Base-by-base conservation (phyloP, 768 basidiomycete species). In the Glaciozyma martinii region DNA sequence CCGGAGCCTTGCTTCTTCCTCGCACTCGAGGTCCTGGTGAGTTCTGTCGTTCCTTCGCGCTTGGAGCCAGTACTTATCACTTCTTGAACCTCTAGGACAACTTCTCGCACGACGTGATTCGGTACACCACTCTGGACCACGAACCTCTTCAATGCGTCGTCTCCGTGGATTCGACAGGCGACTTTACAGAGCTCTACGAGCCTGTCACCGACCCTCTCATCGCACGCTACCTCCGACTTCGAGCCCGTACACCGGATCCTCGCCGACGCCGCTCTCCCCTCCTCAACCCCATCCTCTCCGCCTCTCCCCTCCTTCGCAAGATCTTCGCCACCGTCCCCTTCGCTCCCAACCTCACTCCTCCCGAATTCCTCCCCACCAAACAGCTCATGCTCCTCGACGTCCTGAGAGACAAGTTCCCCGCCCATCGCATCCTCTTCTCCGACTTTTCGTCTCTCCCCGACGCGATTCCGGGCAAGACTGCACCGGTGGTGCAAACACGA, bases 401-500 rank as follows among this genome's bases (percentile, higher is more conserved):
- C 9, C 82, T 99, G 15, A 84, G 91, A 61, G 81, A 80, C 42
- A 80, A 87, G 74, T 93, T 99, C 75, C 94, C 95, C 10, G 83
- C 86, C 7, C 94, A 98, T 77, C 86, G 92, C n/a, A 82, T 98
- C 37, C 83, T 99, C 56, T 82, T 98, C 56, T 88, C 90, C 50
- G 95, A 99, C 78, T 99, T 99, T 74, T 86, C 85, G 47, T 82
- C 84, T 13, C 78, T 99, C 21, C 91, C 92, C 0, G 89, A 98
- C 67, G 81, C 90, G 0, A 85, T 98, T 15, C 81, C 83, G 3
- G 90, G 90, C 1, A 72, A 80, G 70, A 84, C 81, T 71, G 89
- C 88, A 7, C 95, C 95, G 16, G 95, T 98, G 29, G 95, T 98
- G 29, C 95, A 99, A 78, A 97, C 95, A 30, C 84, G 90, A 59